A percentile compares a stretch with the other conserved stretches of the same genome.
Evolutionary conservation across 1,139 yeast species (phyloP).

Genomic region (Debaryomyces subglobosus): DNA sequence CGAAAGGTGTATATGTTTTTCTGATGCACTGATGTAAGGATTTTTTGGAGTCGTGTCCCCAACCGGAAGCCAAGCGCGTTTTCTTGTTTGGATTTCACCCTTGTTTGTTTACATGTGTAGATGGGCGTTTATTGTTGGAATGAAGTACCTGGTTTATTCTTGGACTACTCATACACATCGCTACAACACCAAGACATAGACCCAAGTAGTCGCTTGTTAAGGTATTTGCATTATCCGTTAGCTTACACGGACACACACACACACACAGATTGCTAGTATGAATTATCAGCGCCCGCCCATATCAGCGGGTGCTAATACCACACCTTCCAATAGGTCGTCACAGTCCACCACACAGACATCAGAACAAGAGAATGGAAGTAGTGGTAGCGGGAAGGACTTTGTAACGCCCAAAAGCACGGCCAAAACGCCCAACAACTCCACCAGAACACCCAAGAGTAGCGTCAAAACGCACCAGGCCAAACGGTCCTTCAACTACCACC

Average conservation of each 20-base stretch:
- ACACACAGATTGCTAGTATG: conserved; percentile 15
- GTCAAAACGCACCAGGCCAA: background rate
- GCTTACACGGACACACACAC: conserved; percentile 5
- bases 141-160: background rate
- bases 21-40: background rate
- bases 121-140: conserved; percentile 8
- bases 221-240: conserved; percentile 3
- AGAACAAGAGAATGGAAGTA: background rate
- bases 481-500: background rate
- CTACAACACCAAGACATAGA: background rate
- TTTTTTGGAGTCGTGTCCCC: background rate
- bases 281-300: conserved; percentile 30
- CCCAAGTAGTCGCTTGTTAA: background rate
- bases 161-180: background rate
- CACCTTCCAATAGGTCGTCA: conserved; percentile 12
- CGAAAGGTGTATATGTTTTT: too few species aligned
- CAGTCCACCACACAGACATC: conserved; percentile 14
- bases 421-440: conserved; percentile 6
- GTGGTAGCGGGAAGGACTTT: background rate
- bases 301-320: conserved; percentile 23
- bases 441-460: background rate
- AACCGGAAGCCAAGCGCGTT: background rate
- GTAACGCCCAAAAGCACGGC: conserved; percentile 8
- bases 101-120: conserved; percentile 2
- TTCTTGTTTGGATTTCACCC: background rate